Evolutionary conservation across 192 early-diverging fungal genomes (phyloP), one percentile per base, ranked within the genome.

Genomic region (Linderina pennispora): DNA sequence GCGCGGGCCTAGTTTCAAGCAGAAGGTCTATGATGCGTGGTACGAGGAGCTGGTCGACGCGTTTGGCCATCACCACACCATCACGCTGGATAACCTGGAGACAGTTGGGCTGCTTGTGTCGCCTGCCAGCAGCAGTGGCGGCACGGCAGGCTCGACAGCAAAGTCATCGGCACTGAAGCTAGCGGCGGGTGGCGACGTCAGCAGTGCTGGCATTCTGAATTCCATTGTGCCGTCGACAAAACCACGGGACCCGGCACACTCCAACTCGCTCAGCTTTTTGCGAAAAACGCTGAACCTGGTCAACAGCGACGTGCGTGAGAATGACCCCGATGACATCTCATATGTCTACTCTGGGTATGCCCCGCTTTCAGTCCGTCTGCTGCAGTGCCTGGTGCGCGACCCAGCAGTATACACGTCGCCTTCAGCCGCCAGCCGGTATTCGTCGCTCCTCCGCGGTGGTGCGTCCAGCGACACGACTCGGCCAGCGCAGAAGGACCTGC

Each of bases 271-370:
- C 7, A 34, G 80, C 4, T 69, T 75, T 34, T 48, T 91, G 21
- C 79, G 85, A 19, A 82, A 86, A 49, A 45, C 77, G 14, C 71
- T 96, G 22, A 79, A 81, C 23, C 63, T 97, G 39, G 81, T 92
- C 44, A 85, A 89, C 16, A 88, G 92, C 52, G 89, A 97, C 28
- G 85, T 87, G 28, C 83, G 90, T 46, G 91, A 92, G 44, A 79
- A 81, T 21, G 77, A 84, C 16, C 89, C 90, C 0, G 80, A 85
- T 16, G 96, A 97, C 65, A 80, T 92, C 1, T 80, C 87, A 0
- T 97, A 92, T 55, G 91, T 96, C 13, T 94, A 94, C 58, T 90
- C 89, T 4, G 96, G 96, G 13, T 98, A 90, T 65, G 96, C 92
- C 9, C 96, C 96, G 4, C 52, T 94, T 20, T 81, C 80, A 21